These are phyloP conservation scores for Geotrichum siamense DNA, from an alignment of 1,139 yeast species.

Conservation along the genomic window DNA sequence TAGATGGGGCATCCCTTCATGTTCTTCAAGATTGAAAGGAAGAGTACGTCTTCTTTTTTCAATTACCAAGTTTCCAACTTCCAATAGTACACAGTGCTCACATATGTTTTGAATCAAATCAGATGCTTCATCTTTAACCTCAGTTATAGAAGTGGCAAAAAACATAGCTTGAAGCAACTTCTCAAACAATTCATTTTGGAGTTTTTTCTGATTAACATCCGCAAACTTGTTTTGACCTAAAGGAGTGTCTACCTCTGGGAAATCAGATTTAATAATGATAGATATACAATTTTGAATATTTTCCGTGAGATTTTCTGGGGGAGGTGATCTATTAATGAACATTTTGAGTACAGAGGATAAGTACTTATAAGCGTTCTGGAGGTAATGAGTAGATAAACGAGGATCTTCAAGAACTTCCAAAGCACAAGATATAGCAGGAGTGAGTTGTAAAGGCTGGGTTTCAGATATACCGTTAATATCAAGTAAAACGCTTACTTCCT, in stretches of 20 bases:
- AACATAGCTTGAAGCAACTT: slow-evolving; percentile 62
- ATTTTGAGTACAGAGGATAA: slow-evolving; percentile 59
- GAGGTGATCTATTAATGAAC: slow-evolving; percentile 56
- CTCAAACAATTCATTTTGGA: slow-evolving; percentile 49
- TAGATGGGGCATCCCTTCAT: slow-evolving; percentile 67
- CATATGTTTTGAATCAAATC: slow-evolving; percentile 57
- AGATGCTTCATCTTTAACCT: slow-evolving; percentile 62
- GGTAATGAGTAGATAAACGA: slow-evolving; percentile 56
- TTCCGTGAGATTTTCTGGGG: slow-evolving; percentile 50
- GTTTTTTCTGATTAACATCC: slow-evolving; percentile 47
- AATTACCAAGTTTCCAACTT: slow-evolving; percentile 64
- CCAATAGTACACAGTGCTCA: slow-evolving; percentile 71
- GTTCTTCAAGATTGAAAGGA: slow-evolving; percentile 65
- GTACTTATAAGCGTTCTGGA: slow-evolving; percentile 71
- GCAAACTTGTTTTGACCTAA: slow-evolving; percentile 31
- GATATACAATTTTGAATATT: slow-evolving; percentile 45
- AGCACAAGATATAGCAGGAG: slow-evolving; percentile 80
- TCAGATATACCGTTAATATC: slow-evolving; percentile 60
- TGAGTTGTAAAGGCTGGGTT: slow-evolving; percentile 61
- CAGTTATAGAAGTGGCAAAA: slow-evolving; percentile 68
- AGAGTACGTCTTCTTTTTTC: slow-evolving; percentile 66
- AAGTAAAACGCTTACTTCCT: slow-evolving; percentile 62
- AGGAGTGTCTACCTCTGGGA: slow-evolving; percentile 33
- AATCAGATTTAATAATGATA: slow-evolving; percentile 44
- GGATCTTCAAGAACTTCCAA: slow-evolving; percentile 56